Evolutionary conservation across 768 basidiomycete species (phyloP), one percentile per base, ranked within the genome.

Genomic region (Daedalea quercina): DNA sequence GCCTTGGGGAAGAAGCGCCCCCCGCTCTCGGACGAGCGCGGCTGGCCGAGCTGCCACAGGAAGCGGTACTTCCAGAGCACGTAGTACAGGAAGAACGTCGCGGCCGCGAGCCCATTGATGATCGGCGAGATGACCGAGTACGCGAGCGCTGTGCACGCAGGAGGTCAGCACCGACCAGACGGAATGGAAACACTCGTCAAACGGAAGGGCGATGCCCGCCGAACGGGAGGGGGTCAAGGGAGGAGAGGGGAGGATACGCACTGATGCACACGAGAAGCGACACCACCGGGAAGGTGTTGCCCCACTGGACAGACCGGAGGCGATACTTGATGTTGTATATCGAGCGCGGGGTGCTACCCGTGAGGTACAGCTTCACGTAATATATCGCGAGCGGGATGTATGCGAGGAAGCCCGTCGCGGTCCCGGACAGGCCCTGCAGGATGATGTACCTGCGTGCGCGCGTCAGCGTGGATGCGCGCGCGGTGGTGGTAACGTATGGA

Each of bases 1-100:
- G 96, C 95, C 68, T 85, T 90, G 22, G 94, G 94, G 77, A 93
- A 98, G 76, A 96, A 98, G 46, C 90, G 65, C 0, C 96, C 96
- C 34, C 95, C 95, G 0, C 93, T 95, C 51, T 96, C 94, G 47
- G 72, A 72, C 3, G 76, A 69, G 0, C 76, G 65, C 3, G 84
- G 79, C 65, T 92, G 85, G 51, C 89, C 83, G 61, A 81, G 80
- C 55, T 80, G 82, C 68, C 69, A 70, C 12, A 65, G 54, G 60
- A 69, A 69, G 28, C 64, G 58, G 54, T 69, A 70, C 58, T 90
- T 91, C 78, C 89, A 92, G 33, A 91, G 69, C 54, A 82, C 71
- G 68, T 87, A 94, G 70, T 92, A 89, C 42, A 85, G 67, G 67
- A 88, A 84, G 75, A 98, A 96, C 1, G 90, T 83, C 25, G 76